These are phyloP conservation scores for Leavenworthia alabamica DNA, from an alignment of 345 rosid genomes.

Conservation along the genomic window DNA sequence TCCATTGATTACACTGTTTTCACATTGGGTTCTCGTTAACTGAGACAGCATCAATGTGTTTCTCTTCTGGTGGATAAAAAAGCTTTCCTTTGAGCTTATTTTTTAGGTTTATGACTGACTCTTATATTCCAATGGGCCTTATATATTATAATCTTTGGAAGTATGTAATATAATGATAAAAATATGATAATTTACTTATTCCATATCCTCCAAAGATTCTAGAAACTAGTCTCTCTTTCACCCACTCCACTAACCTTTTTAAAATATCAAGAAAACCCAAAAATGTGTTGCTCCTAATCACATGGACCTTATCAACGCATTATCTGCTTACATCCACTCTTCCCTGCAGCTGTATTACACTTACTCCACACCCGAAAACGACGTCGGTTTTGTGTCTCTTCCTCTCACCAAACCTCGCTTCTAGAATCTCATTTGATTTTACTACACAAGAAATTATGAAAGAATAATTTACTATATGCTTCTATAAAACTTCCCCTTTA, in stretches of 20 bases:
- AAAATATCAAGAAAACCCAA: background rate
- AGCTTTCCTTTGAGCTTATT: too few species aligned
- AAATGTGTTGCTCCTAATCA: conserved; percentile 22
- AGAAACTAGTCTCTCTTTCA: conserved; percentile 19
- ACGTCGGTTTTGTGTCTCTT: conserved; percentile 8
- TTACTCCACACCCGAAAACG: conserved; percentile 16
- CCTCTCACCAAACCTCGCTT: conserved; percentile 22
- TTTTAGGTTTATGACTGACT: too few species aligned
- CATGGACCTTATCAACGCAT: conserved; percentile 31
- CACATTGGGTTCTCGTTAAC: too few species aligned
- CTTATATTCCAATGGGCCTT: too few species aligned
- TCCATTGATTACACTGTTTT: too few species aligned
- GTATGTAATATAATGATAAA: background rate
- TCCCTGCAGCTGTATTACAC: conserved; percentile 31
- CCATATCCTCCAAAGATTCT: conserved; percentile 13
- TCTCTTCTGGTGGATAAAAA: too few species aligned
- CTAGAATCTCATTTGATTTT: conserved; percentile 21
- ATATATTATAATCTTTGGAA: too few species aligned
- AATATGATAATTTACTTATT: background rate
- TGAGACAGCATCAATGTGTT: too few species aligned
- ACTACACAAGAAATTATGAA: conserved; percentile 10
- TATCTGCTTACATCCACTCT: conserved; percentile 6
- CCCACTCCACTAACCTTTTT: conserved; percentile 22
- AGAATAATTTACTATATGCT: background rate
- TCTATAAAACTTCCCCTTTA: background rate